Percentiles rank a stretch among this genome's conserved stretches.
These are phyloP conservation scores for Trichosporon faecale DNA, from an alignment of 1,284 basidiomycete genomes.

Conservation along the genomic window DNA sequence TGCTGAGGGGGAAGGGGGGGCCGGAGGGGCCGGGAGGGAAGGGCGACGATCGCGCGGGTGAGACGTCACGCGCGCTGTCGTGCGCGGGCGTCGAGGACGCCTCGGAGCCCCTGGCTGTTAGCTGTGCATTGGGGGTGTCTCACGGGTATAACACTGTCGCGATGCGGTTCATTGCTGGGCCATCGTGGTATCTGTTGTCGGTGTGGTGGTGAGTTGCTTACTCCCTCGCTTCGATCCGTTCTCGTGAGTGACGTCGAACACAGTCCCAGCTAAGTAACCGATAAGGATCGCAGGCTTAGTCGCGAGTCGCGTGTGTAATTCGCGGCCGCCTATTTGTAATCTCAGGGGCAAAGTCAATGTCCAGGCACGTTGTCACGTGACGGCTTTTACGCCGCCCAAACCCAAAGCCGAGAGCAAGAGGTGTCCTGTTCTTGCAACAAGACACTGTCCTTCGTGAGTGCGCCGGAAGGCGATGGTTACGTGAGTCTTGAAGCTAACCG, in stretches of 20 bases:
- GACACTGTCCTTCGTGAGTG: not conserved
- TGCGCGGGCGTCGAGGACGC: slow-evolving; percentile 14
- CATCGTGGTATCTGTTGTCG: not conserved
- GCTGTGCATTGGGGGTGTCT: slow-evolving; percentile 1
- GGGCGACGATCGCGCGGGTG: slow-evolving; percentile 13
- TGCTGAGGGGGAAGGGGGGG: not conserved
- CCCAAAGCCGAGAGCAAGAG: not conserved
- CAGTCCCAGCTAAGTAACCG: not conserved
- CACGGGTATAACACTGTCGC: slow-evolving; percentile 34
- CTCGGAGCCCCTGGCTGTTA: slow-evolving; percentile 22
- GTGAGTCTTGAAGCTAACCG: not conserved
- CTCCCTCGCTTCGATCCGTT: not conserved
- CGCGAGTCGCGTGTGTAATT: slow-evolving; percentile 5
- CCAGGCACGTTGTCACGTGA: not conserved
- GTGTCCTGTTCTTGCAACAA: not conserved
- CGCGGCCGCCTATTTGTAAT: not conserved
- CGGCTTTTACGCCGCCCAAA: not conserved
- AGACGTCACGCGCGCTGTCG: slow-evolving; percentile 3
- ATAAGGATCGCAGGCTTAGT: not conserved
- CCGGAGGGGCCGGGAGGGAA: not conserved
- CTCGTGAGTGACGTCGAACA: not conserved
- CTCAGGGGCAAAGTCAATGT: not conserved
- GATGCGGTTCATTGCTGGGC: slow-evolving; percentile 31
- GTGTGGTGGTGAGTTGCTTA: not conserved
- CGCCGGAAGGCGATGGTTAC: not conserved